Base-by-base conservation (phyloP, 1,284 basidiomycete genomes). In the Somion occarium region DNA sequence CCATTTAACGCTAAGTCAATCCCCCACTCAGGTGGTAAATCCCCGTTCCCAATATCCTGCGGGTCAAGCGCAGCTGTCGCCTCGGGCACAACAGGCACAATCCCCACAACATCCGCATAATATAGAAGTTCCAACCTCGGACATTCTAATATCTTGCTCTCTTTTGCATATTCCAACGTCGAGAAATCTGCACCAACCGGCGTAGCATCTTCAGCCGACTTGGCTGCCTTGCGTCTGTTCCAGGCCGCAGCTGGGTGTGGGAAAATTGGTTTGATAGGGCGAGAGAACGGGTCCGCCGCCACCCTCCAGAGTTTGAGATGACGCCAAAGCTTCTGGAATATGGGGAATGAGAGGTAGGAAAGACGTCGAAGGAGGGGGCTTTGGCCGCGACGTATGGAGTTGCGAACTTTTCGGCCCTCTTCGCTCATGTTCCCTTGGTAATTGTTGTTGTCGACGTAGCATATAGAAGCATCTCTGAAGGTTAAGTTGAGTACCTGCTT, bases 21-120 rank as follows among this genome's bases (percentile, higher is more conserved):
- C 3, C 93, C 92, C 87, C 93, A 97, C 62, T 97, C 91, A 11
- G 94, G 94, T n/a, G 88, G 76, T 18, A 85, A 65, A 60, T 91
- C 93, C 1, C 91, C 86, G 61, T 96, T 96, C 1, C 91, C 92
- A 46, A 93, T 76, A 58, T 92, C 85, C 59, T 81, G 75, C 9
- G 76, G 67, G 47, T 79, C 75, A 19, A 71, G 57, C 15, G 69
- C 72, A 2, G 62, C 34, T 34, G 70, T 61, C 51, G 64, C 52
- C 22, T 73, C 71, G 38, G 67, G 54, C 5, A 63, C 59, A 18
- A 60, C 53, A 20, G 85, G 82, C 4, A 89, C 86, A 30, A 78
- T 70, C 5, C 88, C 88, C 1, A 80, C 81, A 19, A 79, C 82
- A 65, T 97, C 94, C 5, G 78, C 79, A 58, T 91, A 94, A 66